Conservation (phyloP, 208 protist species). For the Entamoeba invadens region DNA sequence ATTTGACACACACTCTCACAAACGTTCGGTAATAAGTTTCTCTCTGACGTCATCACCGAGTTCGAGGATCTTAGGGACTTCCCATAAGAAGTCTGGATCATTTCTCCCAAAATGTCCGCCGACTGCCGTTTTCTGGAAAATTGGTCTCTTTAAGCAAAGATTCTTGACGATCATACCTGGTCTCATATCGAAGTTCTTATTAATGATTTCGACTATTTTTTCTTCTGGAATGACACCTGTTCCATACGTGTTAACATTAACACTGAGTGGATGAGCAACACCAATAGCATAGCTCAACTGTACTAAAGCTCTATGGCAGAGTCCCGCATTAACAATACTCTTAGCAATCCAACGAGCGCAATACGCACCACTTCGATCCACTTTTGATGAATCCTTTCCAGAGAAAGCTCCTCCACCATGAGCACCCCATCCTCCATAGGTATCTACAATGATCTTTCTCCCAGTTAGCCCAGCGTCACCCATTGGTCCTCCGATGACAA, state of each 20-base stretch:
- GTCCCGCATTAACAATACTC: conserved; percentile 76
- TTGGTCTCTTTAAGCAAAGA: conserved; percentile 74
- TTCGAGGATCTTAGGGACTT: conserved; percentile 72
- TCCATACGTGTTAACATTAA: conserved; percentile 94
- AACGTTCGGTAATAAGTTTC: no score
- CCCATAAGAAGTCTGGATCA: conserved; percentile 88
- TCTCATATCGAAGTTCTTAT: conserved; percentile 91
- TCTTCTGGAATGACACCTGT: conserved; percentile 54
- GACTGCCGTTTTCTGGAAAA: conserved; percentile 80
- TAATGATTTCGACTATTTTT: conserved; percentile 68
- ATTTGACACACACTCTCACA: no score
- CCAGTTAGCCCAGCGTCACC: conserved; percentile 96
- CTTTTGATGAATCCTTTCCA: conserved; percentile 97
- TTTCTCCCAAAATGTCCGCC: conserved; percentile 94
- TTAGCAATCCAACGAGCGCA: conserved; percentile 95
- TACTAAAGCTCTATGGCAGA: conserved; percentile 74
- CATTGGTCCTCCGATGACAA: conserved; percentile 94
- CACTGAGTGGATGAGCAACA: conserved; percentile 80
- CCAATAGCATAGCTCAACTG: conserved; percentile 97
- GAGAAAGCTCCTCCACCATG: conserved; percentile 97
- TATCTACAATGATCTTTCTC: conserved; percentile 99
- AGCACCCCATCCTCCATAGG: conserved; percentile 97
- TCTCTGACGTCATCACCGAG: not conserved
- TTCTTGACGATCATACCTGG: conserved; percentile 84
- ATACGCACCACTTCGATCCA: conserved; percentile 96